Evolutionary conservation across 371 early-diverging fungal species (phyloP).

Genomic region (Funneliformis caledonium): DNA sequence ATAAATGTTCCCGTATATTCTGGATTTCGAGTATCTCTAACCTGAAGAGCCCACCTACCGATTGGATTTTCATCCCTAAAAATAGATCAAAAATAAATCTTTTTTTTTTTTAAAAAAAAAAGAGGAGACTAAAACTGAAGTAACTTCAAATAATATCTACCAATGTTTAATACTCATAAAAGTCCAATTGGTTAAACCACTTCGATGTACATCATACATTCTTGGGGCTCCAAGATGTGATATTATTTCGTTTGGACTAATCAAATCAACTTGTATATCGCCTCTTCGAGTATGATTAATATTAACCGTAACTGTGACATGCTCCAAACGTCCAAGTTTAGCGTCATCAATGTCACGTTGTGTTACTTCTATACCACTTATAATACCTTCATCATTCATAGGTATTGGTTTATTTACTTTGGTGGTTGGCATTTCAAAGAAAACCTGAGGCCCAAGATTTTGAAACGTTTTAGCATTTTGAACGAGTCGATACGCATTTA

Average conservation of each 20-base stretch:
- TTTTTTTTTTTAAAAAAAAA: neutral
- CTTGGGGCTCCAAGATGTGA: constrained; percentile 75
- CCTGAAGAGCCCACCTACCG: constrained; percentile 85
- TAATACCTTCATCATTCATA: constrained; percentile 51
- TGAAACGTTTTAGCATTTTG: constrained; percentile 73
- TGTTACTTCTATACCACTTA: constrained; percentile 52
- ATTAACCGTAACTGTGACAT: constrained; percentile 84
- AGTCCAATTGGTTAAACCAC: constrained; percentile 93
- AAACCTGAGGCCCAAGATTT: constrained; percentile 71
- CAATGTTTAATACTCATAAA: constrained; percentile 96
- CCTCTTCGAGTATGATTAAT: constrained; percentile 83
- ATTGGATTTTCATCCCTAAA: constrained; percentile 83
- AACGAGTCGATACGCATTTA: constrained; percentile 84
- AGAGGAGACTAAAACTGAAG: neutral
- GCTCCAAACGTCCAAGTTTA: constrained; percentile 72
- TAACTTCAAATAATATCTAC: constrained; percentile 53
- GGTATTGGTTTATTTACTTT: constrained; percentile 63
- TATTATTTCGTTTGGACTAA: constrained; percentile 69
- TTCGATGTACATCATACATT: constrained; percentile 61
- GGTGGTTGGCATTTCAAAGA: constrained; percentile 51
- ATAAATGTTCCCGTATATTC: constrained; percentile 53
- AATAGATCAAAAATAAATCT: neutral
- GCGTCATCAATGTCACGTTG: constrained; percentile 52
- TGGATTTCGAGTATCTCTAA: constrained; percentile 59
- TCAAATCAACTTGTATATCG: constrained; percentile 76